These are phyloP conservation scores for Ogataea saltuana DNA, from an alignment of 805 yeast species.

Conservation along the genomic window DNA sequence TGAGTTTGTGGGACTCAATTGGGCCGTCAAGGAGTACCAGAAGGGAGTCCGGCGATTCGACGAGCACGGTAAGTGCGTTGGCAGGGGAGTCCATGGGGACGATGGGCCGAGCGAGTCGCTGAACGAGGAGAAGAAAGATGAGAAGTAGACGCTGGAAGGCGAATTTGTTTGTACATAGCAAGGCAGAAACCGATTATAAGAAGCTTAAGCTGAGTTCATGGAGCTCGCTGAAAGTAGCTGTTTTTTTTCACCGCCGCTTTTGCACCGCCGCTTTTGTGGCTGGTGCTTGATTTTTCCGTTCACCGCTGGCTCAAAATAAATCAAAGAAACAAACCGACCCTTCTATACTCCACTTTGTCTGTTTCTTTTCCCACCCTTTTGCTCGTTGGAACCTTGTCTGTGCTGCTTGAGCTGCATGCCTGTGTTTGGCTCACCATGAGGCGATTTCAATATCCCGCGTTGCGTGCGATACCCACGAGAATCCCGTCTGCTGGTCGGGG, in stretches of 20 bases:
- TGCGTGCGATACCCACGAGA: not conserved
- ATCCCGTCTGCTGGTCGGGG: no score
- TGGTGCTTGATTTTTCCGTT: no score
- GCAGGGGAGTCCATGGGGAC: no score
- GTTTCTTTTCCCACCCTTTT: not conserved
- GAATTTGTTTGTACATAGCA: constrained; percentile 12
- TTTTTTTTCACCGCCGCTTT: not conserved
- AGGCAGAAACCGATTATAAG: no score
- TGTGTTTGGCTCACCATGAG: constrained; percentile 3
- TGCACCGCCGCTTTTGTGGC: constrained; percentile 3
- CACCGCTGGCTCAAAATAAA: no score
- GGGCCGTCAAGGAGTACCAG: constrained; percentile 79
- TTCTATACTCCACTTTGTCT: not conserved
- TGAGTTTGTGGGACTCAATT: constrained; percentile 72
- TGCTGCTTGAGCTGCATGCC: not conserved
- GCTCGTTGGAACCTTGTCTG: not conserved
- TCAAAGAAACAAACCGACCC: not conserved
- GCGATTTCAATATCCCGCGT: constrained; percentile 1
- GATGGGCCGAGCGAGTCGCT: no score
- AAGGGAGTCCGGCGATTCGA: constrained; percentile 36
- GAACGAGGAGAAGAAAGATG: no score
- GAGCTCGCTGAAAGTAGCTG: no score
- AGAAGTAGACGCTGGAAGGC: no score
- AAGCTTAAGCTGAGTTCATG: no score
- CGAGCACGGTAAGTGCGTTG: constrained; percentile 36